Evolutionary conservation across 495 filamentous ascomycete genomes (phyloP).

Genomic region (Neurospora sp.): DNA sequence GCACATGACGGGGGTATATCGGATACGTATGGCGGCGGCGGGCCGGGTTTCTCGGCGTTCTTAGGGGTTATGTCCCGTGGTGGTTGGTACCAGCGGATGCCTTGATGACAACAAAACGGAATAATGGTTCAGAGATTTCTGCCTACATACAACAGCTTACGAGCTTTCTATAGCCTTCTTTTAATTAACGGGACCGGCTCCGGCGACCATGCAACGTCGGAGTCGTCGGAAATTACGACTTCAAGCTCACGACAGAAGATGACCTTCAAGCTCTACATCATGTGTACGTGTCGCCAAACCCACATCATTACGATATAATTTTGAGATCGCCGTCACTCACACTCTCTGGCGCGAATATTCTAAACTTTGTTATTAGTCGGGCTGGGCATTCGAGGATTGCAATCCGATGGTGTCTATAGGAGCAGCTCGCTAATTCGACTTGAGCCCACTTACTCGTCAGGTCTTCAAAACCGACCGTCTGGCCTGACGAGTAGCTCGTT

Average conservation of each 20-base stretch:
- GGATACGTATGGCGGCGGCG: slow-evolving; percentile 2
- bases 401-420: background rate
- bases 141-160: background rate
- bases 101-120: slow-evolving; percentile 9
- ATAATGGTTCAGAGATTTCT: background rate
- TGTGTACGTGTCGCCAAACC: background rate
- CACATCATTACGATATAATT: background rate
- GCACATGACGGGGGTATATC: slow-evolving; percentile 18
- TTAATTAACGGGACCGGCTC: background rate
- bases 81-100: background rate
- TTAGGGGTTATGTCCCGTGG: slow-evolving; percentile 1
- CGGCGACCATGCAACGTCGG: background rate
- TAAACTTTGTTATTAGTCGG: background rate
- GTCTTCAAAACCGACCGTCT: too few species aligned
- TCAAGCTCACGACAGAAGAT: background rate
- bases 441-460: too few species aligned
- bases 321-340: background rate
- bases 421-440: too few species aligned
- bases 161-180: background rate
- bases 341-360: background rate
- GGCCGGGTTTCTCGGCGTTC: slow-evolving; percentile 10
- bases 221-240: background rate
- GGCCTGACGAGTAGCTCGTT: too few species aligned
- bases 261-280: background rate
- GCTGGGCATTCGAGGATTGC: background rate